Evolutionary conservation across 371 early-diverging fungal genomes (phyloP), one percentile per base, ranked within the genome.

Genomic region (Syncephalastrum contaminatum): DNA sequence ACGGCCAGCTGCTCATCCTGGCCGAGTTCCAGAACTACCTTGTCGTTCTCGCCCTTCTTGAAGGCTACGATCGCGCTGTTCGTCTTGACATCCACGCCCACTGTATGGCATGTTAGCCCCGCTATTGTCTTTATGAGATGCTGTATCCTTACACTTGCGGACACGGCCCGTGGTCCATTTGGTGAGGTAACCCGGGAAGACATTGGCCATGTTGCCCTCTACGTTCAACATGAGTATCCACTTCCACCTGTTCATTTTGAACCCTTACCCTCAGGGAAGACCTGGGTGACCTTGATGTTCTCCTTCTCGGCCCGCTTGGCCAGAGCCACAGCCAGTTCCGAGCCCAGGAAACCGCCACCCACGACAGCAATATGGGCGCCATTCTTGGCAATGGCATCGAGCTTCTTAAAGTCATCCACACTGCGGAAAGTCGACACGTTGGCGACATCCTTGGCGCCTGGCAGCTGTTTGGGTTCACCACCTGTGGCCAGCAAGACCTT

Each of bases 271-370:
- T 88, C 90, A 43, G 87, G 84, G 81, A 86, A 87, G 43, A 87
- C 66, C 62, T 89, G 90, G 12, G 83, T 84, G n/a, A 88, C 80
- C 55, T 80, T 77, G 50, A 77, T 56, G 36, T 73, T 73, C 54
- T 75, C 72, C 44, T 74, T 72, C 57, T 76, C 71, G 54, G 73
- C 76, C 45, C 75, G 64, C 22, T 82, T 76, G 18, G 88, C 83
- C 44, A 90, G 64, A 15, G 88, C 88, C 46, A 79, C 80, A 45
- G 89, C 80, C 19, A 90, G 64, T 60, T 90, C 91, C 48, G 83
- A 82, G 25, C 91, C 91, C 50, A 90, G 72, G 73, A 90, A 88
- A 19, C 91, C 91, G 42, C 89, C 89, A 53, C 91, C 91, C 40
- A 89, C 63, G 42, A 90, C 75, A 47, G 78, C 88, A 66, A 90